Conservation (phyloP, 176 grass and related monocot species). For the Paspalum notatum region DNA sequence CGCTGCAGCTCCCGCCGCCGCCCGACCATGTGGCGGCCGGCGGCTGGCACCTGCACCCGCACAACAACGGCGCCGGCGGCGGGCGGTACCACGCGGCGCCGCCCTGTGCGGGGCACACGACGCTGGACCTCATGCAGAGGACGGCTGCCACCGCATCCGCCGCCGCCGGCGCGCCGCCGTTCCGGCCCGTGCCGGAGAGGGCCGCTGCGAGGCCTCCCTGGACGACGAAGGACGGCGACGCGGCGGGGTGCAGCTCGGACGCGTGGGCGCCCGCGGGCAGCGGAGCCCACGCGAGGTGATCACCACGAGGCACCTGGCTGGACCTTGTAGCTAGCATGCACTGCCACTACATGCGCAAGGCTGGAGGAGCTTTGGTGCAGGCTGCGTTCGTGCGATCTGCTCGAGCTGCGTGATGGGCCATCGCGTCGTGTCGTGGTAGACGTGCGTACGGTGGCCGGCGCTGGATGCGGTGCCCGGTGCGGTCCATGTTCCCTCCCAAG, state of each 20-base stretch:
- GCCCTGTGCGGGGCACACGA: slow-evolving; percentile 45
- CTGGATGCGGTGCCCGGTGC: background rate
- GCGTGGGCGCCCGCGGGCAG: slow-evolving; percentile 62
- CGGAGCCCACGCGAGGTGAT: slow-evolving; percentile 53
- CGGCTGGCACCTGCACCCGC: slow-evolving; percentile 26
- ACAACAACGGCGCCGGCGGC: background rate
- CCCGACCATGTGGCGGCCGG: background rate
- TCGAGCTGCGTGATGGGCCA: background rate
- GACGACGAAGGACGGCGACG: slow-evolving; percentile 22
- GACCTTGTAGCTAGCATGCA: too few species aligned
- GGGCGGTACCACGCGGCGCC: slow-evolving; percentile 8
- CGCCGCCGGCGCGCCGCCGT: background rate
- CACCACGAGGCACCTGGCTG: background rate
- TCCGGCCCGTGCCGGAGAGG: slow-evolving; percentile 41
- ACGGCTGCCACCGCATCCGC: background rate
- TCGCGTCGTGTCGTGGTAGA: background rate
- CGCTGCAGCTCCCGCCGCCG: background rate
- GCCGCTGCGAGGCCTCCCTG: slow-evolving; percentile 6
- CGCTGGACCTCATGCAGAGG: slow-evolving; percentile 88
- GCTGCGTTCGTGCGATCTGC: slow-evolving; percentile 24
- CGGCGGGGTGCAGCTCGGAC: slow-evolving; percentile 55
- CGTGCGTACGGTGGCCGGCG: background rate
- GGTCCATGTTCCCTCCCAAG: slow-evolving; percentile 32
- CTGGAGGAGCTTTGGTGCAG: background rate
- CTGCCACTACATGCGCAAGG: too few species aligned